These are phyloP conservation scores for Xylaria sp. DNA, from an alignment of 2,329 filamentous ascomycete species.

Conservation along the genomic window DNA sequence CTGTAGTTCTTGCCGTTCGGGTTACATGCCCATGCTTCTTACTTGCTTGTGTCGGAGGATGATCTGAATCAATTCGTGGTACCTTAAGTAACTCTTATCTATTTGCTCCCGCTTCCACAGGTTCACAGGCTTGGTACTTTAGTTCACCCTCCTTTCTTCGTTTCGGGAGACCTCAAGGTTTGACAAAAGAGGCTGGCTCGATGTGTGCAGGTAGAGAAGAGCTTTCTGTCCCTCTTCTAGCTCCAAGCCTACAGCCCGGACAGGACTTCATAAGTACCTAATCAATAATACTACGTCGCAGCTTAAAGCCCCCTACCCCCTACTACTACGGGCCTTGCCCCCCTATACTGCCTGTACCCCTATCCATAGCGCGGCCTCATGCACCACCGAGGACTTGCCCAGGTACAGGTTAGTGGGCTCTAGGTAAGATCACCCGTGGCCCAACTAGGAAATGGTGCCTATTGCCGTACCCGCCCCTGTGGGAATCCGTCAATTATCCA, in stretches of 20 bases:
- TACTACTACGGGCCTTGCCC: not conserved
- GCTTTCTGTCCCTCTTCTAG: not conserved
- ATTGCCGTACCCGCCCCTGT: slow-evolving; percentile 11
- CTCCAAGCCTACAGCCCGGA: slow-evolving; percentile 1
- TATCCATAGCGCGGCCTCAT: slow-evolving; percentile 8
- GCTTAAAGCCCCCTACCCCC: not conserved
- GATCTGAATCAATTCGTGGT: slow-evolving; percentile 4
- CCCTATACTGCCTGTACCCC: slow-evolving; percentile 1
- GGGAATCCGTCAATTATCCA: slow-evolving; percentile 4
- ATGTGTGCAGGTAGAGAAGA: not conserved
- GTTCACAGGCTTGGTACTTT: not conserved
- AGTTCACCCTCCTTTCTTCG: not conserved
- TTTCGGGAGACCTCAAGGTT: not conserved
- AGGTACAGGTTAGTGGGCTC: not conserved
- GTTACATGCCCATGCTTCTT: not conserved
- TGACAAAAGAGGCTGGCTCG: too few relatives aligned
- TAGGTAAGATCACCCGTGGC: not conserved
- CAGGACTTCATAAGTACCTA: not conserved
- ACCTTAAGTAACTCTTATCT: not conserved
- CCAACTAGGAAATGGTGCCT: slow-evolving; percentile 7
- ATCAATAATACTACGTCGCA: slow-evolving; percentile 10
- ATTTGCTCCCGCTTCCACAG: not conserved
- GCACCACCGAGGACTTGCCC: not conserved
- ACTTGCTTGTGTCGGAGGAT: slow-evolving; percentile 3
- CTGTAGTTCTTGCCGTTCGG: not conserved